Evolutionary conservation across 2,329 filamentous ascomycete genomes (phyloP).

Genomic region (Fusarium dlaminii): DNA sequence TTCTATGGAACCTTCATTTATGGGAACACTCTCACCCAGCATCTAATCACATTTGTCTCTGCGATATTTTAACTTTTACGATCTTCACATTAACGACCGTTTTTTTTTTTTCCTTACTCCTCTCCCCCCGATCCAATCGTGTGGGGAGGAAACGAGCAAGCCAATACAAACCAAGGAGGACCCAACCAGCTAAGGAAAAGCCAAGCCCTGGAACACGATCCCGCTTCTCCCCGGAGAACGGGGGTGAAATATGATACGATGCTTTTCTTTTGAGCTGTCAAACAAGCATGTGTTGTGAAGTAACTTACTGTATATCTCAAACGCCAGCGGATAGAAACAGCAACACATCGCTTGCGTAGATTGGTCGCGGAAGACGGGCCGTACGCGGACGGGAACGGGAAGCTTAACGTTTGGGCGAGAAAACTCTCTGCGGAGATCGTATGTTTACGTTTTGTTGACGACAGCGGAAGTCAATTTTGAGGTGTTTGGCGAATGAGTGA

Average conservation of each 20-base stretch:
- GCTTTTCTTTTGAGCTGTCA: not conserved
- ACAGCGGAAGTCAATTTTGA: not conserved
- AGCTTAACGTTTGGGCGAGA: not conserved
- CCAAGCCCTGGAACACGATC: constrained; percentile 16
- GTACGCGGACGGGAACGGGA: constrained; percentile 9
- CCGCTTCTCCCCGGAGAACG: constrained; percentile 15
- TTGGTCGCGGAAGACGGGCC: constrained; percentile 25
- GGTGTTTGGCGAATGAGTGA: not conserved
- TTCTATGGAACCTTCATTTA: not conserved
- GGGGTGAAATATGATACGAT: constrained; percentile 1
- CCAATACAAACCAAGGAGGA: not conserved
- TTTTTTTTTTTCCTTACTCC: not conserved
- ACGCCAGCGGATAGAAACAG: not conserved
- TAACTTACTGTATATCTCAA: not conserved
- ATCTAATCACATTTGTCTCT: not conserved
- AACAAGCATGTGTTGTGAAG: not conserved
- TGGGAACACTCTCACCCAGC: not conserved
- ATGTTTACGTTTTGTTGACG: not conserved
- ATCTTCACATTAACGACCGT: not conserved
- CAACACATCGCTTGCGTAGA: not conserved
- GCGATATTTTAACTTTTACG: not conserved
- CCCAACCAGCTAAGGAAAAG: not conserved
- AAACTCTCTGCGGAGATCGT: not conserved
- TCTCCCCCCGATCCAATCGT: not conserved
- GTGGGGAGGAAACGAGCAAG: not conserved